A percentile compares a stretch with the other conserved stretches of the same genome.
phyloP scores from a whole-genome alignment of 306 rosid species.

The Cucurbita pepo region DNA sequence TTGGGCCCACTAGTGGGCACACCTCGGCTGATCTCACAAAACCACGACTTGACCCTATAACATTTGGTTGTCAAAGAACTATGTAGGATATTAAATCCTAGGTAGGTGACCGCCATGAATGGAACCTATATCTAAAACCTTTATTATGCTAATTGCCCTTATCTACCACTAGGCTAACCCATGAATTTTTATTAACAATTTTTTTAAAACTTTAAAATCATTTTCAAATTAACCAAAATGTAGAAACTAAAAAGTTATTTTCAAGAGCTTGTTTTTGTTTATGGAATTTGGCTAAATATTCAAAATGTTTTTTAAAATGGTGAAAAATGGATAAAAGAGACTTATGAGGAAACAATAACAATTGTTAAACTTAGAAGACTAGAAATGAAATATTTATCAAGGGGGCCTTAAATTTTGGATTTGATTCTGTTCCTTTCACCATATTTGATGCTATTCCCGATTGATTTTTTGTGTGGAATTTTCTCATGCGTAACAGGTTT shows the following conservation, averaged over 20 bases:
- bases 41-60: too few relatives aligned
- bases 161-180: too few relatives aligned
- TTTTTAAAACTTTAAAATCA: neutral
- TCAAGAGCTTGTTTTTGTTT: neutral
- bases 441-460: neutral
- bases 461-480: slow-evolving; percentile 11
- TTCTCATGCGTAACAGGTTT: slow-evolving; percentile 37
- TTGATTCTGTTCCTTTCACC: neutral
- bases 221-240: neutral
- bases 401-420: neutral
- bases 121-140: neutral
- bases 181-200: neutral
- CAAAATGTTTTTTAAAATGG: neutral
- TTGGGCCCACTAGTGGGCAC: too few relatives aligned
- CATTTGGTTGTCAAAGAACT: too few relatives aligned
- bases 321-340: neutral
- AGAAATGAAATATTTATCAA: neutral
- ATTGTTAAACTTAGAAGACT: neutral
- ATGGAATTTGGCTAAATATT: neutral
- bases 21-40: too few relatives aligned
- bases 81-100: too few relatives aligned
- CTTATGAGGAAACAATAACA: neutral
- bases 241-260: neutral
- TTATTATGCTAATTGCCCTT: too few relatives aligned
- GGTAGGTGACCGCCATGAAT: too few relatives aligned